These are phyloP conservation scores for Canavalia gladiata DNA, from an alignment of 306 rosid species.

Conservation along the genomic window DNA sequence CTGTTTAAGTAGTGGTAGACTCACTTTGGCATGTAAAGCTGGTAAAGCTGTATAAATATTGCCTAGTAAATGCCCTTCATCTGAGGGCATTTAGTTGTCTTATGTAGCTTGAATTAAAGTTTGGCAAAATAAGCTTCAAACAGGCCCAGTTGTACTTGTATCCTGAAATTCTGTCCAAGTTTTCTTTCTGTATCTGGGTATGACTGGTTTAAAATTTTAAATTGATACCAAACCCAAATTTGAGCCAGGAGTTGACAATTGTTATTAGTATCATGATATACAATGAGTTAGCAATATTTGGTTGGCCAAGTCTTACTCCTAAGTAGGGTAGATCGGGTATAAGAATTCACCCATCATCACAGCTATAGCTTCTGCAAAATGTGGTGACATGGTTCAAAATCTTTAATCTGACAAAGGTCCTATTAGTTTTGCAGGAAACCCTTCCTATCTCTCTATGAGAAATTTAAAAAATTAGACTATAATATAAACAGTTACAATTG, in stretches of 20 bases:
- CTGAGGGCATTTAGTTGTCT: not conserved
- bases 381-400: not conserved
- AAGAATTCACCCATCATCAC: conserved; percentile 19
- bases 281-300: not conserved
- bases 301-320: not conserved
- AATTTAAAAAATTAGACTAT: not conserved
- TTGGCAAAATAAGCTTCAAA: not conserved
- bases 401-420: conserved; percentile 6
- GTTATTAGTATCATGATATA: not conserved
- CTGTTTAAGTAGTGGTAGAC: conserved; percentile 20
- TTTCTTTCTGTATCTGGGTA: conserved; percentile 15
- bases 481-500: not conserved
- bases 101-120: conserved; percentile 27
- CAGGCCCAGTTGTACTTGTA: conserved; percentile 21
- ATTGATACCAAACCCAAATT: not conserved
- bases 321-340: not conserved
- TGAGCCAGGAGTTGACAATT: not conserved
- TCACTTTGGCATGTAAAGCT: conserved; percentile 32
- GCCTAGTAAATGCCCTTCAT: conserved; percentile 31
- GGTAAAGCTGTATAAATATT: conserved; percentile 6
- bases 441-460: conserved; percentile 14
- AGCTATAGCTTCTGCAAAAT: conserved; percentile 21
- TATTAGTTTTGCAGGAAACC: conserved; percentile 18
- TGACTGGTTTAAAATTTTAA: conserved; percentile 12
- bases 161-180: conserved; percentile 13